A percentile compares a stretch with the other conserved stretches of the same genome.
Evolutionary conservation across 768 basidiomycete species (phyloP).

Genomic region (Pleurotus platypus): DNA sequence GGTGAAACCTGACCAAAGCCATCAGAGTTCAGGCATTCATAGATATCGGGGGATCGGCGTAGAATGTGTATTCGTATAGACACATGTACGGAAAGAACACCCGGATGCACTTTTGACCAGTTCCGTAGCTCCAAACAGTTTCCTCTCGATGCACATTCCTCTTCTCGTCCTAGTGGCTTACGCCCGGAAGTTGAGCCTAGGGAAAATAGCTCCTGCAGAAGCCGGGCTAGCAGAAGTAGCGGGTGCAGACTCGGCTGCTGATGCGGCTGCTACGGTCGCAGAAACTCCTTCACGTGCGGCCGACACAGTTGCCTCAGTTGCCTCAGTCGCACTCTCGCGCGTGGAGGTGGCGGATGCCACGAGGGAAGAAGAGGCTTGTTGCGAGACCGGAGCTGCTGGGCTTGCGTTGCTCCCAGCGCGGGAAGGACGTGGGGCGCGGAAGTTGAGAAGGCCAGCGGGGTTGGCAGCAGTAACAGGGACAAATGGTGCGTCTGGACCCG

Average conservation of each 20-base stretch:
- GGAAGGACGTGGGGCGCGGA: too few species aligned
- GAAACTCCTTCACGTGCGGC: not conserved
- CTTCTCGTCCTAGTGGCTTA: not conserved
- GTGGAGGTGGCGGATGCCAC: not conserved
- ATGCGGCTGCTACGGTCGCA: not conserved
- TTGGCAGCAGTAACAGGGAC: not conserved
- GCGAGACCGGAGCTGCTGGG: not conserved
- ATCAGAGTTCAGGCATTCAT: not conserved
- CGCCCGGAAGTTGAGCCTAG: not conserved
- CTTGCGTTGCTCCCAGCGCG: not conserved
- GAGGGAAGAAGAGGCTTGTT: not conserved
- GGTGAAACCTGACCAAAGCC: not conserved
- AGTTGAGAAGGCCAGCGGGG: not conserved
- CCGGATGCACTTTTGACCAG: not conserved
- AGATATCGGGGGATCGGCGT: not conserved
- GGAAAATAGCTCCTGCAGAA: not conserved
- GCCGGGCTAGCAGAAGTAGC: not conserved
- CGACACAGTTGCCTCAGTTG: not conserved
- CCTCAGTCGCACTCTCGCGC: not conserved
- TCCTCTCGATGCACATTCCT: not conserved
- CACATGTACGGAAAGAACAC: not conserved
- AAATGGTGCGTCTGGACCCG: conserved; percentile 1
- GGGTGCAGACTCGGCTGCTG: not conserved
- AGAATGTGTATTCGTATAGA: not conserved
- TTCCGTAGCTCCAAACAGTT: too few species aligned